Base-by-base conservation (phyloP, 495 filamentous ascomycete genomes). In the Penicillium pulvis region DNA sequence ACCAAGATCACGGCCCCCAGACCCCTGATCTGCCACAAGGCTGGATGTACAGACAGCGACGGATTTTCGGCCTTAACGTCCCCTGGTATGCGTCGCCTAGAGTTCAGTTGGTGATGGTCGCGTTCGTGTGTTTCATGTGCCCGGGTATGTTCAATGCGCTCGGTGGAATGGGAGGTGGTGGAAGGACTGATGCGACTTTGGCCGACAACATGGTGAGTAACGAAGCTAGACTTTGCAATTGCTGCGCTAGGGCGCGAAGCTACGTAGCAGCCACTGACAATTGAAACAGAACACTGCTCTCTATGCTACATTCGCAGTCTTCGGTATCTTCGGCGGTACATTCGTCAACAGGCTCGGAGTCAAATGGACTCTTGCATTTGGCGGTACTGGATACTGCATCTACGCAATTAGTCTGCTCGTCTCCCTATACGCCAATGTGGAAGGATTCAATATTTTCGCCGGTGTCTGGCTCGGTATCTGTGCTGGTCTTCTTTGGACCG, bases 61-160 rank as follows among this genome's bases (percentile, higher is more conserved):
- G 54, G 0, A 16, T 56, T 11, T 41, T 48, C 33, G 44, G 54
- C 2, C 23, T 16, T 5, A 41, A 17, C 5, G 17, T 50, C 33
- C 46, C 54, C 28, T 90, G 84, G 81, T 91, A 86, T 71, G 87
- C 87, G 57, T 89, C 86, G 49, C 89, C 89, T 16, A 80, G 79
- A 56, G 56, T 71, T 31, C 75, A 79, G 61, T 63, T 79, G 24
- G 55, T 63, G 14, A 58, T 78, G 49, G 74, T 79, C 28, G 62
- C 74, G 14, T 70, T 79, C 50, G 88, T 92, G 31, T 93, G 89
- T 70, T 92, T 93, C 78, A 69, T 92, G 55, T 92, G 90, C 68
- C 90, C 90, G 20, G 88, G 88, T 66, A 83, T 83, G 81, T 92
- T 87, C 76, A 93, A 92, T 69, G 89, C 80, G 24, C 66, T 82